These are phyloP conservation scores for Geosmithia morbida DNA, from an alignment of 2,329 filamentous ascomycete genomes.

Conservation along the genomic window DNA sequence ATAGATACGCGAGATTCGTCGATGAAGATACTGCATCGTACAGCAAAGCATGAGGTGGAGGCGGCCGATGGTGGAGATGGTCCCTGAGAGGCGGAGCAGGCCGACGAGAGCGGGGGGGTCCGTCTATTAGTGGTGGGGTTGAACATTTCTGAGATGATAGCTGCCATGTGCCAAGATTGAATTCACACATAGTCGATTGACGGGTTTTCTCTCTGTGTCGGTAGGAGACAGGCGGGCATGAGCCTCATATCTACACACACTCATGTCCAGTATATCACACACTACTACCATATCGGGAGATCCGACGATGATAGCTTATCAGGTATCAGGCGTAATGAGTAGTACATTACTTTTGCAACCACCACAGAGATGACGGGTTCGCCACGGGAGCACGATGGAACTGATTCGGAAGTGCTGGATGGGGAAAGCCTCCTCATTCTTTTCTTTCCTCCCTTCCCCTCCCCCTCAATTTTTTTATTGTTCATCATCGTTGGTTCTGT, in stretches of 20 bases:
- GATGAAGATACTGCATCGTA: not conserved
- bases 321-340: not conserved
- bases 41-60: constrained; percentile 8
- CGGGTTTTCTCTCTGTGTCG: too few relatives aligned
- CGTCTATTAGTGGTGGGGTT: not conserved
- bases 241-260: not conserved
- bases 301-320: not conserved
- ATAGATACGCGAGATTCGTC: too few relatives aligned
- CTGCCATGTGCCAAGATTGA: not conserved
- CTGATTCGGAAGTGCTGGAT: too few relatives aligned
- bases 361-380: too few relatives aligned
- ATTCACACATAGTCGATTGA: too few relatives aligned
- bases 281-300: not conserved
- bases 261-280: not conserved
- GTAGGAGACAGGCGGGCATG: not conserved
- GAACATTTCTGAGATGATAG: not conserved
- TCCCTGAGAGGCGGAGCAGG: constrained; percentile 15
- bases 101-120: constrained; percentile 7
- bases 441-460: too few relatives aligned
- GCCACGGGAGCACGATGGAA: too few relatives aligned
- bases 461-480: too few relatives aligned
- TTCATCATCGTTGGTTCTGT: too few relatives aligned
- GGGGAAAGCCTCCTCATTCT: too few relatives aligned
- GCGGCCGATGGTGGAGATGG: constrained; percentile 11
- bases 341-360: too few relatives aligned